These are phyloP conservation scores for Lichtheimia corymbifera DNA, from an alignment of 371 early-diverging fungal genomes.

Conservation along the genomic window DNA sequence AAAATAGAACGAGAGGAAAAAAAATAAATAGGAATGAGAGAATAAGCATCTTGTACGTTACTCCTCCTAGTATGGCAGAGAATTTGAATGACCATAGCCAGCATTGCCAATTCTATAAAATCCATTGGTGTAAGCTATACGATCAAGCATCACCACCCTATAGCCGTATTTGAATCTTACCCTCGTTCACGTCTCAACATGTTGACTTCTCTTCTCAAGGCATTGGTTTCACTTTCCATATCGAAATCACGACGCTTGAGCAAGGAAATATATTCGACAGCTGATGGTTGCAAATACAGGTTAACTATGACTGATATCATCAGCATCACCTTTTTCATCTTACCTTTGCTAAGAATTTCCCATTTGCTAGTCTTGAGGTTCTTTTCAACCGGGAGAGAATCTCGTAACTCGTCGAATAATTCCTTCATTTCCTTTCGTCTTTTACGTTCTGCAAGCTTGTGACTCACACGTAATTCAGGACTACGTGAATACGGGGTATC, in stretches of 20 bases:
- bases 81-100: no score
- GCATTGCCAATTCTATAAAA: no score
- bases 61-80: constrained; percentile 73
- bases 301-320: background rate
- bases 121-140: no score
- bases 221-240: constrained; percentile 47
- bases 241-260: constrained; percentile 55
- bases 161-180: constrained; percentile 2
- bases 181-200: constrained; percentile 32
- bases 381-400: constrained; percentile 73
- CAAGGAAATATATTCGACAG: constrained; percentile 53
- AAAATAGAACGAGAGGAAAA: constrained; percentile 62
- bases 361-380: constrained; percentile 83
- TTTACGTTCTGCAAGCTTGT: constrained; percentile 86
- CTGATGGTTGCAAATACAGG: constrained; percentile 16
- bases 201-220: constrained; percentile 39
- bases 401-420: constrained; percentile 82
- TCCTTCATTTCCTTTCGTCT: constrained; percentile 88
- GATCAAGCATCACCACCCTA: no score
- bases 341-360: constrained; percentile 84
- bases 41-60: constrained; percentile 82
- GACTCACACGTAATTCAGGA: constrained; percentile 70
- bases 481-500: constrained; percentile 73
- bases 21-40: constrained; percentile 93
- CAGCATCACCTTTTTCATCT: background rate